Evolutionary conservation across 1,284 basidiomycete genomes (phyloP).

Genomic region (Meripilus lineatus): DNA sequence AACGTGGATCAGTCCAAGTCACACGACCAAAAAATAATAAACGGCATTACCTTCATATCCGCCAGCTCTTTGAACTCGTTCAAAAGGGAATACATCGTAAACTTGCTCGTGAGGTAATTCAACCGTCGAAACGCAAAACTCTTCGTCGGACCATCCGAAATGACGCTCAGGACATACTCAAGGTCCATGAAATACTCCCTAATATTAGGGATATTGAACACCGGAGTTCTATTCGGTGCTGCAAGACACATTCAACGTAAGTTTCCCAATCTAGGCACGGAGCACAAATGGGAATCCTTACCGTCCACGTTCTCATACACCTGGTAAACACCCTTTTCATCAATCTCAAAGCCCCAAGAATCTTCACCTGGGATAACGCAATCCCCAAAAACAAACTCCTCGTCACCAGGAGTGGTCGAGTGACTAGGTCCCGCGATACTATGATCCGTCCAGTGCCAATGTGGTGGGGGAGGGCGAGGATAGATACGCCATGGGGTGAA

Average conservation of each 20-base stretch:
- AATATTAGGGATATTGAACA: conserved; percentile 82
- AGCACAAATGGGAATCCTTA: conserved; percentile 16
- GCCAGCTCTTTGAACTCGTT: conserved; percentile 95
- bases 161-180: conserved; percentile 85
- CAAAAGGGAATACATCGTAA: conserved; percentile 88
- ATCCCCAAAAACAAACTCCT: conserved; percentile 63
- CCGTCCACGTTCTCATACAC: conserved; percentile 55
- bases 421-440: conserved; percentile 42
- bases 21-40: conserved; percentile 17
- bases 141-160: conserved; percentile 93
- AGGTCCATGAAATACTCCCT: conserved; percentile 96
- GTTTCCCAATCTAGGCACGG: neutral
- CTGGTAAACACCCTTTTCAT: conserved; percentile 85
- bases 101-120: conserved; percentile 94
- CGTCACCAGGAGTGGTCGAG: conserved; percentile 36
- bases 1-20: neutral
- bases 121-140: conserved; percentile 92
- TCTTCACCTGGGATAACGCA: conserved; percentile 68
- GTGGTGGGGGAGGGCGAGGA: conserved; percentile 86
- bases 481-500: conserved; percentile 80
- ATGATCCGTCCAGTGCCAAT: conserved; percentile 81
- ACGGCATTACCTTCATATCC: conserved; percentile 84
- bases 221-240: conserved; percentile 43
- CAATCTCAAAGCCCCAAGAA: conserved; percentile 64
- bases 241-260: conserved; percentile 1